Evolutionary conservation across 148 eudicot genomes (phyloP).

Genomic region (Camellia sinensis): DNA sequence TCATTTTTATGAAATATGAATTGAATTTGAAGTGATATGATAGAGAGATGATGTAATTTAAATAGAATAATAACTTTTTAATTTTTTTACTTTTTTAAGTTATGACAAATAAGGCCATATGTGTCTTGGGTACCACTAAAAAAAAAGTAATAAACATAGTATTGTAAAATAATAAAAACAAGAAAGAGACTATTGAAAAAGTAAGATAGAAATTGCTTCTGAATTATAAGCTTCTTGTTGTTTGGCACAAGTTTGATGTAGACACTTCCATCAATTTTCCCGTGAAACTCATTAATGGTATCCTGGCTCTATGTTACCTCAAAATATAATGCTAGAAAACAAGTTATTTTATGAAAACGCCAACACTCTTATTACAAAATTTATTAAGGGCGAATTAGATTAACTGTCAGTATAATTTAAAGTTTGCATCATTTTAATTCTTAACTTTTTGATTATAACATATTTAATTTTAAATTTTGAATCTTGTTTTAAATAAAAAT

Average conservation of each 20-base stretch:
- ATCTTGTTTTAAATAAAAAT: no score
- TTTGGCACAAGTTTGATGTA: background rate
- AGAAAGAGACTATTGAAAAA: no score
- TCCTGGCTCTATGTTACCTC: background rate
- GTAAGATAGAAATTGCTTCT: background rate
- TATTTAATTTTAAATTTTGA: no score
- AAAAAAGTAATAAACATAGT: background rate
- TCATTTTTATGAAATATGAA: no score
- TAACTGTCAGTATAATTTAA: background rate
- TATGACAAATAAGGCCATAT: background rate
- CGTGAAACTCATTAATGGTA: background rate
- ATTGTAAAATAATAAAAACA: background rate
- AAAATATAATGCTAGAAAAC: background rate
- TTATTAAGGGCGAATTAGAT: background rate
- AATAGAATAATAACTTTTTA: no score
- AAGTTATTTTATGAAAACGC: no score
- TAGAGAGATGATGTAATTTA: no score
- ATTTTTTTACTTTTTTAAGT: no score
- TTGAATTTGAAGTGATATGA: no score
- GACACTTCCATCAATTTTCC: background rate
- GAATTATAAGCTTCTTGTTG: background rate
- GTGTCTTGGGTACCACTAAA: background rate
- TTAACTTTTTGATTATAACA: no score
- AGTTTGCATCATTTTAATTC: no score
- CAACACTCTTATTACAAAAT: background rate